Base-by-base conservation (phyloP, 2,329 filamentous ascomycete genomes). In the Alternaria triticimaculans region DNA sequence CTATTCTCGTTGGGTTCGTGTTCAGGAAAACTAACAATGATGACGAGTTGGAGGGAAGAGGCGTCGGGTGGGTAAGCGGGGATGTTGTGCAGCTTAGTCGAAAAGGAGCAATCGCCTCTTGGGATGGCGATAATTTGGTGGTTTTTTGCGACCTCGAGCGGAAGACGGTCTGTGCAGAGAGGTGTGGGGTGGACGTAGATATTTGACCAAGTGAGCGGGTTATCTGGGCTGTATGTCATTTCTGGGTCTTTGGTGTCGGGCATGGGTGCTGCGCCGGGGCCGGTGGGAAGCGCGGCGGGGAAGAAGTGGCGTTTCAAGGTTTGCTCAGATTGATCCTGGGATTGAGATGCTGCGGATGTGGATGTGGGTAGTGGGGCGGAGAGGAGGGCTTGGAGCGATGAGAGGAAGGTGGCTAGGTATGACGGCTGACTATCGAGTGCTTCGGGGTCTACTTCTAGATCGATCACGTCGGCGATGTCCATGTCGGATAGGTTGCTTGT, bases 101-200 rank as follows among this genome's bases (percentile, higher is more conserved):
- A 90, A 79, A 98, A 98, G 23, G 87, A 91, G 82, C 96, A 99
- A 1, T 88, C 89, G 43, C 96, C 95, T 6, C 96, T 89, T 26
- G 88, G 89, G 72, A 98, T 85, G 54, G 97, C 87, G 63, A 99
- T 89, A 63, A 98, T 84, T 55, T 97, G 90, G 80, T 97, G 81
- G 2, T 78, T 81, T 44, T 83, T 83, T 0, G 83, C 84, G 4
- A 89, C 79, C 8, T 83, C 78, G 2, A 83, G 71, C 12, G 87
- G 79, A 57, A 93, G 80, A 63, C 85, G 79, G 62, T 83, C 82
- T 62, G 85, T 83, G 78, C 95, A 96, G 10, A 89, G 87, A 15
- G 91, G 83, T 58, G 85, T 90, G 9, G 90, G 50, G 53, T 79
- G 90, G 20, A 95, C 86, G 81, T 90, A 95, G 68, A 96, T 83